Percentiles rank a stretch among this genome's conserved stretches.
phyloP scores from a whole-genome alignment of 306 rosid species.

The Malus asiatica region DNA sequence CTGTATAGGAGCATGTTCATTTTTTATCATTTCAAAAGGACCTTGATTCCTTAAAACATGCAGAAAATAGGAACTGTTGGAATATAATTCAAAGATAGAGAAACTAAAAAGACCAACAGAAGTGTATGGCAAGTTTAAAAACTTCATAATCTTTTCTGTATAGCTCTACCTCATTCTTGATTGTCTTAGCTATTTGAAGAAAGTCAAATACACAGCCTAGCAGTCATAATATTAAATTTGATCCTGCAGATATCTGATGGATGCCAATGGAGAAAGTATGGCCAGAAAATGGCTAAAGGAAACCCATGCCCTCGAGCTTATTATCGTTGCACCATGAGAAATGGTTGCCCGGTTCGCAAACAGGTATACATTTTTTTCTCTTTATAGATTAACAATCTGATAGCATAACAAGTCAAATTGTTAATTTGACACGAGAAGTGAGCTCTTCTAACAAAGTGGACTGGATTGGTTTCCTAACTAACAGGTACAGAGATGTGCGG shows the following conservation, averaged over 20 bases:
- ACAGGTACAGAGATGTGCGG: conserved; percentile 75
- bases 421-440: too few relatives aligned
- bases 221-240: background rate
- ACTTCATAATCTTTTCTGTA: background rate
- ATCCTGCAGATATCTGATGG: conserved; percentile 51
- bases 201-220: background rate
- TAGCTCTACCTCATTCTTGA: background rate
- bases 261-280: conserved; percentile 75
- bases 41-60: background rate
- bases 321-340: conserved; percentile 68
- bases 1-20: background rate
- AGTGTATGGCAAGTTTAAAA: background rate
- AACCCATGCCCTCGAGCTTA: conserved; percentile 70
- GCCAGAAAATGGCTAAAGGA: conserved; percentile 77
- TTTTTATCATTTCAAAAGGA: background rate
- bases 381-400: background rate
- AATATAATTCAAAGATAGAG: background rate
- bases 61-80: background rate
- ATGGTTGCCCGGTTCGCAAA: conserved; percentile 59
- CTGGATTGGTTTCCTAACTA: background rate
- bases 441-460: background rate
- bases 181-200: too few relatives aligned
- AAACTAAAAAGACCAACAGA: background rate
- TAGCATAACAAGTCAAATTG: background rate
- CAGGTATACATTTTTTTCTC: conserved; percentile 23